Base-by-base conservation (phyloP, 2,329 filamentous ascomycete genomes). In the Nemania sp. region DNA sequence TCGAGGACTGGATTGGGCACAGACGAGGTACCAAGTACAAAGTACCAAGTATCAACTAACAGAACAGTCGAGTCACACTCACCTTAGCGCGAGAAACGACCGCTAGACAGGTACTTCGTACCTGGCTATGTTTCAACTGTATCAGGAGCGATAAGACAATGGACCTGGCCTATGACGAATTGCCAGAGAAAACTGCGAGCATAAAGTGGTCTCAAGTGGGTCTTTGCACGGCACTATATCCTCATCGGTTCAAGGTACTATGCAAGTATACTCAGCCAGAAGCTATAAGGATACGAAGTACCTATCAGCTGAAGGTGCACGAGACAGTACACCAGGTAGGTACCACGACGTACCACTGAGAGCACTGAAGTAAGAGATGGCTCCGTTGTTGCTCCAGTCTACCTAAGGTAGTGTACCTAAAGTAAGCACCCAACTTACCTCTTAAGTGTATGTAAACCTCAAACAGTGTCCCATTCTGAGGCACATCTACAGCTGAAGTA, bases 121-220 rank as follows among this genome's bases (percentile, higher is more conserved):
- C 11, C 35, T 39, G 10, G 4, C 4, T 39, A 12, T 39, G 35
- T 12, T n/a, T 39, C 35, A 13, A 20, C 37, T 20, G 40, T 51
- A 62, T 57, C 59, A 57, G 40, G 50, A 45, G 50, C 54, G 59
- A 62, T 63, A 63, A 63, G 60, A 47, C 55, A 53, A 64, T 61
- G 57, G 47, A 59, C 50, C 55, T 64, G 63, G 63, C 63, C 65
- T 62, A 70, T 70, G 67, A 70, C 65, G 67, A 70, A 63, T 67
- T 60, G 61, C 62, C 55, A 43, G 25, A 43, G 47, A 21, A 49
- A 39, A 25, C 15, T 34, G 51, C 9, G n/a, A 50, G 29, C 7
- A 13, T 25, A 46, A 35, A 29, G 29, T 29, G 25, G 12, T 32
- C 46, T 25, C 25, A 11, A 13, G 54, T 35, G 45, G 45, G 47